Evolutionary conservation across 1,284 basidiomycete genomes (phyloP).

Genomic region (Taiwanofungus camphoratus): DNA sequence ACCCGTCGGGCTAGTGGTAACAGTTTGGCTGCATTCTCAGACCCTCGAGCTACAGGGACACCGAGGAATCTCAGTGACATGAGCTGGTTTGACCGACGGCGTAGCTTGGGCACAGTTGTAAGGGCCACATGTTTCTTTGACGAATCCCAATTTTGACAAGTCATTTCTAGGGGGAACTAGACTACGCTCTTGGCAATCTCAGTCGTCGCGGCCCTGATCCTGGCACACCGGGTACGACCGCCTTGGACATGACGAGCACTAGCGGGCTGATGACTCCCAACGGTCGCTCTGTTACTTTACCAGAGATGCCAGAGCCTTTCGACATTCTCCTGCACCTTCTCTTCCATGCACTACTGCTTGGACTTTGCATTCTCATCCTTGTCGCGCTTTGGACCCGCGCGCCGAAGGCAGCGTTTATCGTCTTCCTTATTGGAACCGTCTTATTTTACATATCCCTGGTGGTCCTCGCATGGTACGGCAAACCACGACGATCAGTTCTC

Average conservation of each 20-base stretch:
- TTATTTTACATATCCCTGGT: conserved; percentile 52
- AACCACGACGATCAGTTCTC: conserved; percentile 52
- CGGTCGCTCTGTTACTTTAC: conserved; percentile 13
- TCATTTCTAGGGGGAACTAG: conserved; percentile 54
- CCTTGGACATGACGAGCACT: conserved; percentile 36
- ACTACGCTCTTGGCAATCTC: conserved; percentile 50
- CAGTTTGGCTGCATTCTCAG: conserved; percentile 38
- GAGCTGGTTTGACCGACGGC: conserved; percentile 68
- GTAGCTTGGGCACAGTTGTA: conserved; percentile 64
- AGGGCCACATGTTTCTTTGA: conserved; percentile 26
- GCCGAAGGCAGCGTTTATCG: conserved; percentile 48
- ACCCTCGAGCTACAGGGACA: conserved; percentile 33
- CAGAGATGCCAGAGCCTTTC: conserved; percentile 36
- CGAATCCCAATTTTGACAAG: conserved; percentile 10
- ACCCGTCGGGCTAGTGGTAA: conserved; percentile 41
- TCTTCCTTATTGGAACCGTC: conserved; percentile 58
- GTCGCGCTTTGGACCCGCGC: conserved; percentile 53
- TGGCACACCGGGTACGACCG: conserved; percentile 46
- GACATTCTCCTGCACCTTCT: conserved; percentile 43
- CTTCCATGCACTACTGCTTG: conserved; percentile 54
- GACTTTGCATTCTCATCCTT: conserved; percentile 50
- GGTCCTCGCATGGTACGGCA: conserved; percentile 49
- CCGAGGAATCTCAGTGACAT: conserved; percentile 58
- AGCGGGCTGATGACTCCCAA: conserved; percentile 31
- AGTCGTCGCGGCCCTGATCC: conserved; percentile 34